A percentile compares a stretch with the other conserved stretches of the same genome.
Evolutionary conservation across 495 filamentous ascomycete species (phyloP).

Genomic region (Pseudevernia furfuracea): DNA sequence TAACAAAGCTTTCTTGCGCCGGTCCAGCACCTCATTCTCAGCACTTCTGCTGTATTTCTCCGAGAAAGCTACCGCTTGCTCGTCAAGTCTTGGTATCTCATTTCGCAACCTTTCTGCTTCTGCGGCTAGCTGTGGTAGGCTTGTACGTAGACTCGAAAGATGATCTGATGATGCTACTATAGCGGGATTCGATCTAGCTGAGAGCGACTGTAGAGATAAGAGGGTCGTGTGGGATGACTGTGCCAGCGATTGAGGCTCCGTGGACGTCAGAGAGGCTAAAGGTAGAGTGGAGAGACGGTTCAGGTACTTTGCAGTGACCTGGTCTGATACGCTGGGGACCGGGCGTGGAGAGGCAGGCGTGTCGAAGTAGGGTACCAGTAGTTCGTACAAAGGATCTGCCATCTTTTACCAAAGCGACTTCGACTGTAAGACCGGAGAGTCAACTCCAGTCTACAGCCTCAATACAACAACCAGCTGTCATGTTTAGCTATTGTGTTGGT

Average conservation of each 20-base stretch:
- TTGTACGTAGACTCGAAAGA: slow-evolving; percentile 59
- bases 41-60: slow-evolving; percentile 68
- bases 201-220: slow-evolving; percentile 79
- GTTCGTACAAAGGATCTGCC: slow-evolving; percentile 44
- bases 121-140: slow-evolving; percentile 58
- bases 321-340: slow-evolving; percentile 36
- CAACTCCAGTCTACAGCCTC: neutral
- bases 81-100: slow-evolving; percentile 71
- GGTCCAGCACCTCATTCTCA: slow-evolving; percentile 65
- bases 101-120: slow-evolving; percentile 58
- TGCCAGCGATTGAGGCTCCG: slow-evolving; percentile 70
- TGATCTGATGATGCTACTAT: slow-evolving; percentile 74
- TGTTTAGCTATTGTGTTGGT: too few relatives aligned
- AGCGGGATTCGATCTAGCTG: slow-evolving; percentile 83
- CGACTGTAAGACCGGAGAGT: neutral
- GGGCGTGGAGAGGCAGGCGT: slow-evolving; percentile 28
- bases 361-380: slow-evolving; percentile 58
- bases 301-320: slow-evolving; percentile 59
- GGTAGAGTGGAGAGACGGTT: slow-evolving; percentile 72
- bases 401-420: slow-evolving; percentile 1
- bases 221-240: slow-evolving; percentile 77
- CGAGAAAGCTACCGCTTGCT: slow-evolving; percentile 69
- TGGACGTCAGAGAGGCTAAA: slow-evolving; percentile 59
- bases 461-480: neutral
- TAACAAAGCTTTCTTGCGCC: slow-evolving; percentile 75